A percentile compares a stretch with the other conserved stretches of the same genome.
Evolutionary conservation across 1,284 basidiomycete genomes (phyloP).

Genomic region (Ustilago xerochloae): DNA sequence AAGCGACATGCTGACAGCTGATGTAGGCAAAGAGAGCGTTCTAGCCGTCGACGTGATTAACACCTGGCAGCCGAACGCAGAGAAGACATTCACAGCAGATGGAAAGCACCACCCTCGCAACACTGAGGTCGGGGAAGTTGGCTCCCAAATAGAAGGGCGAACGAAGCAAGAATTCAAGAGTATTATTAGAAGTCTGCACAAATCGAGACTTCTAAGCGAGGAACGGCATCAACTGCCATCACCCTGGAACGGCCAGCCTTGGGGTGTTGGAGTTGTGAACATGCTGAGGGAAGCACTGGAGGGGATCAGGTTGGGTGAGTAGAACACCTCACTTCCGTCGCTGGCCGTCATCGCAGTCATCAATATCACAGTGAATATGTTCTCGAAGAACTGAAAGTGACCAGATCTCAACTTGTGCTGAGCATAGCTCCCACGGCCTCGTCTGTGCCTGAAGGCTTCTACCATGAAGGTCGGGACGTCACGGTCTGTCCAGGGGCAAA

Average conservation of each 20-base stretch:
- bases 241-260: constrained; percentile 19
- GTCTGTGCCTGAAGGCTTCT: no score
- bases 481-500: neutral
- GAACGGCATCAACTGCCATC: constrained; percentile 23
- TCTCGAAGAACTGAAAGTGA: no score
- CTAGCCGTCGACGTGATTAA: constrained; percentile 21
- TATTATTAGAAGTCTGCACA: constrained; percentile 20
- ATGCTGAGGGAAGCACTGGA: constrained; percentile 15
- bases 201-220: constrained; percentile 30
- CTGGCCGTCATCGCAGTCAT: neutral
- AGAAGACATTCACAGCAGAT: neutral
- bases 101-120: no score
- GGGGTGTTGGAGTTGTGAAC: constrained; percentile 26
- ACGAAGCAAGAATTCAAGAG: no score
- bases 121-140: no score
- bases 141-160: no score
- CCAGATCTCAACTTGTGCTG: no score
- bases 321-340: neutral
- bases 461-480: no score
- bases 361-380: neutral
- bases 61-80: neutral
- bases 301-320: constrained; percentile 4
- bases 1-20: neutral
- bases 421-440: no score
- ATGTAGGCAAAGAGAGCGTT: constrained; percentile 1